These are phyloP conservation scores for Carex scoparia DNA, from an alignment of 176 grass and related monocot genomes.

Conservation along the genomic window DNA sequence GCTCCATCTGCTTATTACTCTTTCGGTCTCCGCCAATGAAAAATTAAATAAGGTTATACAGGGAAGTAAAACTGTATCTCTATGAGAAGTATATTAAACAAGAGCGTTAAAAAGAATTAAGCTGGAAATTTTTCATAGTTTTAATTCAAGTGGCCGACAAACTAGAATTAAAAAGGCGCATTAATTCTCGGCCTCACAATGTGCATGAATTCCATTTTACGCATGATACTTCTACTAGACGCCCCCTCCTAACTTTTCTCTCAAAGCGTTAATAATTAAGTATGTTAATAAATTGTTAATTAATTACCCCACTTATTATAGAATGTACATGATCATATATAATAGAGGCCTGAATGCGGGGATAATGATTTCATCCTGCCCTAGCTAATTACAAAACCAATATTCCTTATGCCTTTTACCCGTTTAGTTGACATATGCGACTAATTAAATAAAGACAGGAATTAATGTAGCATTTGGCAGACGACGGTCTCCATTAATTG, in stretches of 20 bases:
- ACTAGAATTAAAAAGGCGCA: not conserved
- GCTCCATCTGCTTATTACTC: no score
- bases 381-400: not conserved
- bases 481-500: not conserved
- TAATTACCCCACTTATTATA: not conserved
- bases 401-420: not conserved
- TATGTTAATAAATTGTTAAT: not conserved
- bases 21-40: no score
- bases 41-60: not conserved
- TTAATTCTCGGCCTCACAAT: conserved; percentile 16
- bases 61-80: not conserved
- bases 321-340: not conserved
- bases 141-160: not conserved
- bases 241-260: not conserved
- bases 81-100: not conserved
- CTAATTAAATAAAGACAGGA: not conserved
- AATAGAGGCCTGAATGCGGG: not conserved
- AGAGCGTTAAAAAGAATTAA: not conserved
- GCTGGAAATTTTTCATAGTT: not conserved
- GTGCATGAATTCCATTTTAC: not conserved
- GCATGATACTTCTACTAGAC: not conserved
- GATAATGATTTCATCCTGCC: not conserved
- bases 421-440: not conserved
- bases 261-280: not conserved
- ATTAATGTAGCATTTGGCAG: not conserved